Conservation (phyloP, 2,329 filamentous ascomycete species). For the Fusarium dlaminii region DNA sequence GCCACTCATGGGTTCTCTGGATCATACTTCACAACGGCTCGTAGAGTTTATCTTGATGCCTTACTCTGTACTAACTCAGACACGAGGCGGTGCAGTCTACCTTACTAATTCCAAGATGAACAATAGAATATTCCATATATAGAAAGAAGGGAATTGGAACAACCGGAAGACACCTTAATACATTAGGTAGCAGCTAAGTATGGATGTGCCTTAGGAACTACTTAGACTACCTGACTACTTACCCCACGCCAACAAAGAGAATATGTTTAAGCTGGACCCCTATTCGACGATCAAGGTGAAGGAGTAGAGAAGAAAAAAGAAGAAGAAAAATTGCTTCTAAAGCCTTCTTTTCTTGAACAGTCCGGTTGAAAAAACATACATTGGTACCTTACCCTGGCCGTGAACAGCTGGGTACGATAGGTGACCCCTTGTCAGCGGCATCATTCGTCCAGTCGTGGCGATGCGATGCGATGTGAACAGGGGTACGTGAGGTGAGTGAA, state of each 20-base stretch:
- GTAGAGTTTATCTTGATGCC: background rate
- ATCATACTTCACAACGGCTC: background rate
- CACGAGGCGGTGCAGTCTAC: background rate
- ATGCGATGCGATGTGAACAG: background rate
- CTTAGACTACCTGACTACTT: background rate
- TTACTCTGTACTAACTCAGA: background rate
- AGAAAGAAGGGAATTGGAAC: background rate
- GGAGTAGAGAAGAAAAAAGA: background rate
- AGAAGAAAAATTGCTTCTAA: constrained; percentile 1
- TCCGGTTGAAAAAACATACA: constrained; percentile 12
- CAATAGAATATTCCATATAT: background rate
- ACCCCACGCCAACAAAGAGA: background rate
- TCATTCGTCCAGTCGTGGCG: constrained; percentile 9
- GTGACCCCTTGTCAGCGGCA: constrained; percentile 17
- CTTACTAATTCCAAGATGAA: background rate
- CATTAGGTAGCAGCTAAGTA: background rate
- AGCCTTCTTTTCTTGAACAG: constrained; percentile 25
- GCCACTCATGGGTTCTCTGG: background rate
- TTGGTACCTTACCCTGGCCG: background rate
- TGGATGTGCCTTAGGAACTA: background rate
- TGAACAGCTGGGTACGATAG: constrained; percentile 1
- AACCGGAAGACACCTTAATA: background rate
- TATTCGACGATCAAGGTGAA: background rate
- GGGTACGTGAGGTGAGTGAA: constrained; percentile 13
- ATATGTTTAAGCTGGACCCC: constrained; percentile 1